These are phyloP conservation scores for Tuber umbilicatum DNA, from an alignment of 495 filamentous ascomycete genomes.

Conservation along the genomic window DNA sequence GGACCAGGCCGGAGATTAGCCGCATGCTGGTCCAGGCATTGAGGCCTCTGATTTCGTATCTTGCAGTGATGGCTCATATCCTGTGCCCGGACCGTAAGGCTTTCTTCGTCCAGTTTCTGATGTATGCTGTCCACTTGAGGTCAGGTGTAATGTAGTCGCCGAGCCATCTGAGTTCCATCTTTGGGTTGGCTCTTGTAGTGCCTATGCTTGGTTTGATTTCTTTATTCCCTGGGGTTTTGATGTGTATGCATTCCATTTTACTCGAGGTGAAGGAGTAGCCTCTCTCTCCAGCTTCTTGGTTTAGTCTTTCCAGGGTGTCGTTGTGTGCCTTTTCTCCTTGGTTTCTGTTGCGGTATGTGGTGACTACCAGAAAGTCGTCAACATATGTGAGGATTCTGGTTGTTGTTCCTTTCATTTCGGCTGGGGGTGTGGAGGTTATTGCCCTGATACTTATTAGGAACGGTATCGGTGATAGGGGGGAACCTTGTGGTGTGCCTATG, in stretches of 20 bases:
- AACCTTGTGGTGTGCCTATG: background rate
- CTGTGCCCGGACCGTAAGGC: background rate
- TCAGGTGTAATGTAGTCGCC: background rate
- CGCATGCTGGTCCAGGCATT: background rate
- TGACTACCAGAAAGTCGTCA: too few relatives aligned
- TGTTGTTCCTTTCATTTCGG: too few relatives aligned
- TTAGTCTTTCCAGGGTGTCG: too few relatives aligned
- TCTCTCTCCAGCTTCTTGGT: too few relatives aligned
- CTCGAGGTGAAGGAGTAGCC: too few relatives aligned
- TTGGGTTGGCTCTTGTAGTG: accelerated
- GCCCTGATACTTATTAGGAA: background rate
- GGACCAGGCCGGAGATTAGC: background rate
- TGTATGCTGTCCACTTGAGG: background rate
- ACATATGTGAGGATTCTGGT: too few relatives aligned
- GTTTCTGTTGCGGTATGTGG: background rate
- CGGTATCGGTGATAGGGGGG: background rate
- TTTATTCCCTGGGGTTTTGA: background rate
- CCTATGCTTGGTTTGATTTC: background rate
- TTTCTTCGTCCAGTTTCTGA: background rate
- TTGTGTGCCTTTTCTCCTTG: background rate
- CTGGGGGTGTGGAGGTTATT: background rate
- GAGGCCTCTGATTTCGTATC: background rate
- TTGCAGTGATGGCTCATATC: too few relatives aligned
- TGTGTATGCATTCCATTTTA: too few relatives aligned
- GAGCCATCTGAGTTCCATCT: background rate